Base-by-base conservation (phyloP, 1,139 yeast species). In the Zygoascus meyerae region DNA sequence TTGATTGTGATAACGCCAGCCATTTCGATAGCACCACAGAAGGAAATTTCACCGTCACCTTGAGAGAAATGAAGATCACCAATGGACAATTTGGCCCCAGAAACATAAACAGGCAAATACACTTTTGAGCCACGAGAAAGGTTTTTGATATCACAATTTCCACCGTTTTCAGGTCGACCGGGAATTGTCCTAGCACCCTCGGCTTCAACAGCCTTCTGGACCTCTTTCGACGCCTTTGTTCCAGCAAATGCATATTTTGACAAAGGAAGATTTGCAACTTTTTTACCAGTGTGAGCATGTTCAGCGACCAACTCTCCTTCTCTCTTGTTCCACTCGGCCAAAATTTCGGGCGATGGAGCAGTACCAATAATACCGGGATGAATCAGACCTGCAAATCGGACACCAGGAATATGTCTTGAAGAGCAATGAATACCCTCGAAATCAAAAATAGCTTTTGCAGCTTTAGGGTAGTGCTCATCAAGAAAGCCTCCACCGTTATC, bases 11-110 rank as follows among this genome's bases (percentile, higher is more conserved):
- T 67, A 32, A 66, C 63, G 2, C 78, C 78, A 7, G 75, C 68
- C 78, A 73, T 74, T 55, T 74, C 79, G 55, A 74, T 73, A 12
- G 77, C 79, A 14, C 79, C 79, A 55, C 79, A 74, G 55, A 74
- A 74, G 3, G 77, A 70, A 37, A 73, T 72, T 52, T 74, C 78
- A 8, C 78, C 78, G 52, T 73, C 78, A 14, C 78, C 79, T 56
- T 73, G 78, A 12, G 74, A 68, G 56, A 74, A 74, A 55, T 74
- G 78, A 37, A 74, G 60, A 52, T 74, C 78, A 2, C 78, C 78
- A 34, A 74, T 60, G 9, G 75, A 70, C 28, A 74, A 63, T 54
- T 71, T 71, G 33, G 75, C 79, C 2, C 78, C 78, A 12, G 61
- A 58, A 18, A 74, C 71, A 55, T 74, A 63, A 12, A 72, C 74